phyloP scores from a whole-genome alignment of 2,329 filamentous ascomycete species.

The Aureobasidium sp. region DNA sequence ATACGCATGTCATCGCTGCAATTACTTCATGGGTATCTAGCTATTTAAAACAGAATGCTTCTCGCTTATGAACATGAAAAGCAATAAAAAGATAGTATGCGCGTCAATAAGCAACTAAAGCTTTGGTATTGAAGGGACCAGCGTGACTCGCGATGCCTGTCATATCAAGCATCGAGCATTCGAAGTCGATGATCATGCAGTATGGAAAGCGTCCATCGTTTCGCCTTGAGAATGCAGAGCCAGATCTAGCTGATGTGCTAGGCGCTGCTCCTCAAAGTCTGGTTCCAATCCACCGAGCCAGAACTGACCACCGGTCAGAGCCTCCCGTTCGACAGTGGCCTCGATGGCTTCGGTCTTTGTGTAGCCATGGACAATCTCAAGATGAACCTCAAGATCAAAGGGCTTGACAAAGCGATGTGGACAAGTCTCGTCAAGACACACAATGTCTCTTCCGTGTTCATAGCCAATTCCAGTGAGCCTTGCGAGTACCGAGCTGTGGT shows the following conservation, averaged over 20 bases:
- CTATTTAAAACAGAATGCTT: slow-evolving; percentile 5
- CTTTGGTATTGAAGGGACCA: not conserved
- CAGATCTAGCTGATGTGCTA: slow-evolving; percentile 21
- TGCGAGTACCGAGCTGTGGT: slow-evolving; percentile 17
- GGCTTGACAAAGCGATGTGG: slow-evolving; percentile 50
- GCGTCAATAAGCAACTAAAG: not conserved
- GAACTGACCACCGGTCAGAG: slow-evolving; percentile 37
- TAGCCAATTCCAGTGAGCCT: slow-evolving; percentile 53
- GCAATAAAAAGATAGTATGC: slow-evolving; percentile 1
- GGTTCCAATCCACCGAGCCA: slow-evolving; percentile 36
- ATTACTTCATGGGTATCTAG: slow-evolving; percentile 10
- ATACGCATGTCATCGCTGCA: not conserved
- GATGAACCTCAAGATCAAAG: slow-evolving; percentile 52
- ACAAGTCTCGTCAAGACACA: slow-evolving; percentile 47
- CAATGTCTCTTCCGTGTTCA: slow-evolving; percentile 43
- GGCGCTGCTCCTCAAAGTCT: slow-evolving; percentile 31
- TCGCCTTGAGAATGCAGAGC: slow-evolving; percentile 17
- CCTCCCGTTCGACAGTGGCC: slow-evolving; percentile 31
- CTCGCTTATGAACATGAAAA: not conserved
- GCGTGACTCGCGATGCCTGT: too few species aligned
- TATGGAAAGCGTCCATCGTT: not conserved
- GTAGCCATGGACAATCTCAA: slow-evolving; percentile 40
- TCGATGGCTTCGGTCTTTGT: slow-evolving; percentile 33
- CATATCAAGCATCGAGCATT: not conserved
- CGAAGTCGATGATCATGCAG: not conserved